A percentile compares a stretch with the other conserved stretches of the same genome.
These are phyloP conservation scores for Fusarium mexicanum DNA, from an alignment of 2,329 filamentous ascomycete genomes.

Conservation along the genomic window DNA sequence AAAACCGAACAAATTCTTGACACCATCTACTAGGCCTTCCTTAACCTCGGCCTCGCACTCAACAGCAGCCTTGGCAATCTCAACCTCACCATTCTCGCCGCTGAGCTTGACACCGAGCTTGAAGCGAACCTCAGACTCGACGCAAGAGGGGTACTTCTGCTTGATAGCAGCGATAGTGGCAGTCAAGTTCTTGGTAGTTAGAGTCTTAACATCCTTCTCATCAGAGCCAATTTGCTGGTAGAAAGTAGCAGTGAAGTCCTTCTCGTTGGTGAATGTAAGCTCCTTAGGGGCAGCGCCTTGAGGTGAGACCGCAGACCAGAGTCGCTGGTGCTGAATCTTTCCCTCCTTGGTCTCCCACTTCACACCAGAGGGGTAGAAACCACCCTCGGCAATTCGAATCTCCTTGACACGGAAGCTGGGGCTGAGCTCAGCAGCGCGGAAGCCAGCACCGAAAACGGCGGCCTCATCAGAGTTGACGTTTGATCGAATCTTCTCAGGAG, in stretches of 20 bases:
- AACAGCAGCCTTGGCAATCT: constrained; percentile 77
- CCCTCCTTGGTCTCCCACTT: constrained; percentile 76
- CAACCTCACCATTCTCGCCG: constrained; percentile 79
- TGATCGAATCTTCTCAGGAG: constrained; percentile 81
- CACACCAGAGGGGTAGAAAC: constrained; percentile 77
- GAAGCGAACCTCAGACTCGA: constrained; percentile 79
- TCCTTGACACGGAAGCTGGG: constrained; percentile 98
- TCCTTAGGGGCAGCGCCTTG: constrained; percentile 83
- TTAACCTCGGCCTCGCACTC: constrained; percentile 89
- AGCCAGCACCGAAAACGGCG: constrained; percentile 93
- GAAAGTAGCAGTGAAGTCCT: constrained; percentile 83
- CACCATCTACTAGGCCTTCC: constrained; percentile 86
- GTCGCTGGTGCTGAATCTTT: constrained; percentile 79
- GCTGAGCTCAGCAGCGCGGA: constrained; percentile 91
- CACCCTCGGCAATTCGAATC: constrained; percentile 82
- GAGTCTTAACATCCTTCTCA: constrained; percentile 70
- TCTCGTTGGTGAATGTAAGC: constrained; percentile 81
- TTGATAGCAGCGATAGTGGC: constrained; percentile 81
- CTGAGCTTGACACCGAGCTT: constrained; percentile 80
- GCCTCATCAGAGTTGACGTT: constrained; percentile 98
- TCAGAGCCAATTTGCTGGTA: constrained; percentile 73
- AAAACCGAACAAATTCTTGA: constrained; percentile 96
- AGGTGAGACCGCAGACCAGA: constrained; percentile 82
- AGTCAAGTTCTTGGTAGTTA: constrained; percentile 87
- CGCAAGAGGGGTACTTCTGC: constrained; percentile 78